Evolutionary conservation across 805 yeast genomes (phyloP).

Genomic region (Candida tallmaniae): DNA sequence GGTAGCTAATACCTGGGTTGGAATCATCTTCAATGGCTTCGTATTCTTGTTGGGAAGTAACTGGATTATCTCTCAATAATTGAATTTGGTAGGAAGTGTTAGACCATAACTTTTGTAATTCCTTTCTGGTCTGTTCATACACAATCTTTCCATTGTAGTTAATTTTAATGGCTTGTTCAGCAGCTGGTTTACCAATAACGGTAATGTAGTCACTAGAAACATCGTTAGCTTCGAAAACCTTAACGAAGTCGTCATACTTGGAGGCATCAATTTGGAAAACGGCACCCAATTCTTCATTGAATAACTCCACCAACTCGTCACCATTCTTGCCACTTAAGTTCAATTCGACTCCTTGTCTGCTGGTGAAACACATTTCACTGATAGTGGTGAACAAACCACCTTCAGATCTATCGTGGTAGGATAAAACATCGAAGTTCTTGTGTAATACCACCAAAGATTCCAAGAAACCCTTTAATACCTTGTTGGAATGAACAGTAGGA

Average conservation of each 20-base stretch:
- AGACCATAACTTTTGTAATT: constrained; percentile 80
- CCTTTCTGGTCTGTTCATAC: constrained; percentile 55
- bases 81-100: constrained; percentile 88
- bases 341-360: constrained; percentile 76
- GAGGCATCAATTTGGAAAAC: constrained; percentile 76
- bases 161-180: constrained; percentile 47
- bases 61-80: constrained; percentile 90
- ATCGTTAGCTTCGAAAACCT: constrained; percentile 54
- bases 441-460: constrained; percentile 70
- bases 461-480: constrained; percentile 64
- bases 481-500: constrained; percentile 76
- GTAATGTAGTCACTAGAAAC: constrained; percentile 50
- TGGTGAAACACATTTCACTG: constrained; percentile 96
- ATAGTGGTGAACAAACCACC: constrained; percentile 89
- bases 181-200: constrained; percentile 65
- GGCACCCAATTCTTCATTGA: constrained; percentile 94
- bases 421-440: constrained; percentile 57
- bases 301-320: constrained; percentile 53
- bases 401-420: constrained; percentile 95
- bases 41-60: constrained; percentile 82
- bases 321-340: constrained; percentile 29
- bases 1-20: constrained; percentile 87
- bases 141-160: constrained; percentile 43
- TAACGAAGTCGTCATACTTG: constrained; percentile 51
- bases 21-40: constrained; percentile 66